Conservation (phyloP, 179 eudicot genomes). For the Silene noctiflora region DNA sequence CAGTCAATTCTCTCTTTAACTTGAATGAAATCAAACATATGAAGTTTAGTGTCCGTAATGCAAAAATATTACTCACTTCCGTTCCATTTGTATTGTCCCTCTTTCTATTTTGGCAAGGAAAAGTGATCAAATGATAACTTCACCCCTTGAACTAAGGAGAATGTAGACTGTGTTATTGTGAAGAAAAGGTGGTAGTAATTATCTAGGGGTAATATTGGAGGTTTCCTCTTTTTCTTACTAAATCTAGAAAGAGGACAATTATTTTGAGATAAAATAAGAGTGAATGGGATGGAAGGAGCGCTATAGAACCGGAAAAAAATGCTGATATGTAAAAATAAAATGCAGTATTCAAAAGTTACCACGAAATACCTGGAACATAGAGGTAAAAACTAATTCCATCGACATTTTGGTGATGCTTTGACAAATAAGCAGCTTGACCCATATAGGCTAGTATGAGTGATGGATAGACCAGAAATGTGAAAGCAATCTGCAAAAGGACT, state of each 20-base stretch:
- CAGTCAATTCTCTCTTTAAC: background rate
- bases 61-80: background rate
- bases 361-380: constrained; percentile 73
- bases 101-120: background rate
- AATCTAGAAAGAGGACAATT: no score
- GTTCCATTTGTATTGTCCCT: background rate
- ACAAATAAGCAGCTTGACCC: constrained; percentile 97
- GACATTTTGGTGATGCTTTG: constrained; percentile 65
- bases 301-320: no score
- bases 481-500: constrained; percentile 64
- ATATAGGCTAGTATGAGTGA: constrained; percentile 83
- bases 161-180: no score
- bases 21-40: background rate
- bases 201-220: no score
- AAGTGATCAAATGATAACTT: background rate
- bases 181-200: no score
- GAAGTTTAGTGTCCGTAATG: background rate
- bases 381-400: constrained; percentile 70
- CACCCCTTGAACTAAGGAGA: no score
- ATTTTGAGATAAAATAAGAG: no score
- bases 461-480: constrained; percentile 86
- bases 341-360: constrained; percentile 2
- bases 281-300: no score
- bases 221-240: no score
- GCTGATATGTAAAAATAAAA: background rate